phyloP scores from a whole-genome alignment of 2,329 filamentous ascomycete species.

The Scedosporium boydii region DNA sequence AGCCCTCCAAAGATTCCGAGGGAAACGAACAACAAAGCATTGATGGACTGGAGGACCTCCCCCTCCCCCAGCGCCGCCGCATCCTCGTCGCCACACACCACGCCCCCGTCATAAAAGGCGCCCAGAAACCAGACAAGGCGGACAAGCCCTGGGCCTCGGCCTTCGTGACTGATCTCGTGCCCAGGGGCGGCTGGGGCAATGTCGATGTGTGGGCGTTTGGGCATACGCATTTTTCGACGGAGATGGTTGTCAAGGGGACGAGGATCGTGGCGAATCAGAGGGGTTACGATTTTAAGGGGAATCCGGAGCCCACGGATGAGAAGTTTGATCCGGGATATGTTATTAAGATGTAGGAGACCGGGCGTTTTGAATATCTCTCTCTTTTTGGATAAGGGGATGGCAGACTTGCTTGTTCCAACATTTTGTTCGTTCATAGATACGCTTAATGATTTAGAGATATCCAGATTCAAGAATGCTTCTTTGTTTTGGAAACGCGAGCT shows the following conservation, averaged over 20 bases:
- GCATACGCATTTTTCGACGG: slow-evolving; percentile 36
- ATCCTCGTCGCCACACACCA: slow-evolving; percentile 48
- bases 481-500: no score
- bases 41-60: background rate
- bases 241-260: slow-evolving; percentile 21
- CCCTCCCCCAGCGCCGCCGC: slow-evolving; percentile 6
- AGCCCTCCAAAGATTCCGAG: background rate
- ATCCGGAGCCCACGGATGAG: background rate
- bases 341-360: background rate
- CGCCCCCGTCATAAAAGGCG: slow-evolving; percentile 38
- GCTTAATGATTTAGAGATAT: no score
- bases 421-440: no score
- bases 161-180: slow-evolving; percentile 40
- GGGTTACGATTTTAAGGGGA: slow-evolving; percentile 20
- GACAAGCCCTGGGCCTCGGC: slow-evolving; percentile 36
- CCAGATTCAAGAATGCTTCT: no score
- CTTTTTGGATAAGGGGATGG: background rate
- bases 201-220: slow-evolving; percentile 36
- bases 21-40: no score
- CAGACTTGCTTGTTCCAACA: no score
- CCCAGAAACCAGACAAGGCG: slow-evolving; percentile 38
- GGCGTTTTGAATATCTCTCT: background rate
- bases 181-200: slow-evolving; percentile 3
- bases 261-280: slow-evolving; percentile 34
- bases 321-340: background rate